phyloP scores from a whole-genome alignment of 257 asterid genomes.

The Handroanthus guayacan region DNA sequence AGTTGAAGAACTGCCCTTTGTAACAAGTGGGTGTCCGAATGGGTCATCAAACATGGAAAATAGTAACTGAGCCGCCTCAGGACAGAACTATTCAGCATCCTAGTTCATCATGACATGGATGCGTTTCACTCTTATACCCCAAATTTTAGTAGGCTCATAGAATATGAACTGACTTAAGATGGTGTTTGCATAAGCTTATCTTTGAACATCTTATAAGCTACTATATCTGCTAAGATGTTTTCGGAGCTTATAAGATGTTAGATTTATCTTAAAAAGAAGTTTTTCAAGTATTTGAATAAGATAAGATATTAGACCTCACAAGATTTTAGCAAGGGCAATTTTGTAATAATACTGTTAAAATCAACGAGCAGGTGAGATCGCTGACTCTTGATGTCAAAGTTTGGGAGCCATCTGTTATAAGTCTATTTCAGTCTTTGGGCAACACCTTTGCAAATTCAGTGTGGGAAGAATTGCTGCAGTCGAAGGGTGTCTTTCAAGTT shows the following conservation, averaged over 20 bases:
- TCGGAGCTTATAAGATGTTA: no score
- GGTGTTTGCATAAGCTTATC: no score
- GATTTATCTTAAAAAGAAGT: no score
- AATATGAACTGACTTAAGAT: not conserved
- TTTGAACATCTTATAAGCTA: no score
- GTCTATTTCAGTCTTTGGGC: constrained; percentile 91
- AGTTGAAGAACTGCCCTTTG: no score
- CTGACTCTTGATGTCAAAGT: constrained; percentile 97
- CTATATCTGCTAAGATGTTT: no score
- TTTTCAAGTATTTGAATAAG: no score
- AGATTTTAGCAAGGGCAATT: no score
- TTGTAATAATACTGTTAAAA: no score
- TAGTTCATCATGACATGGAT: constrained; percentile 4
- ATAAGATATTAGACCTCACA: no score
- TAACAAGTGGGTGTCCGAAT: not conserved
- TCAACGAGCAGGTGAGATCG: constrained; percentile 80
- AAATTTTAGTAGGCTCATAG: not conserved
- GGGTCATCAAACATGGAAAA: constrained; percentile 4
- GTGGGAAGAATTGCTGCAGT: constrained; percentile 93
- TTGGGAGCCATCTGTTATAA: constrained; percentile 96
- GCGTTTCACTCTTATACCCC: constrained; percentile 14
- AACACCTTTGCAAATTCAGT: constrained; percentile 87
- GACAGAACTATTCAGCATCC: not conserved
- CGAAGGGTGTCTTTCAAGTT: constrained; percentile 71
- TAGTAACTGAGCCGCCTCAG: not conserved